Conservation (phyloP, 768 basidiomycete species). For the Tricholoma furcatifolium region DNA sequence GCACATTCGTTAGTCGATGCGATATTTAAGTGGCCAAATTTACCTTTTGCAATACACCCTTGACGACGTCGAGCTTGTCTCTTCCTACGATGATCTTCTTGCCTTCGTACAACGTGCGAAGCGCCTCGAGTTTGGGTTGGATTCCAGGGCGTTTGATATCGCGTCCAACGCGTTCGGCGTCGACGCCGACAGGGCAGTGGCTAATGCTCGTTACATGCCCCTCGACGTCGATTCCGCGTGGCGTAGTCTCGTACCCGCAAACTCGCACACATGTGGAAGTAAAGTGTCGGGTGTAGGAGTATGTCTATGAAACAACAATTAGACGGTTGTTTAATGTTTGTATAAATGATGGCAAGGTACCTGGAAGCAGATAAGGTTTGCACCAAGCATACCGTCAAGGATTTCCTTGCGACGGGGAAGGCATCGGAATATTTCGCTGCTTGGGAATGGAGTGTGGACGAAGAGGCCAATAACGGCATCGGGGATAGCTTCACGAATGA, state of each 20-base stretch:
- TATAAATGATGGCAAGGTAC: constrained; percentile 21
- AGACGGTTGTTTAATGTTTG: neutral
- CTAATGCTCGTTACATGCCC: constrained; percentile 81
- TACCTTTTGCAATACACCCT: constrained; percentile 95
- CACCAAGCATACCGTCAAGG: constrained; percentile 96
- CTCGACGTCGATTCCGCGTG: constrained; percentile 76
- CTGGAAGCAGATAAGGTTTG: constrained; percentile 96
- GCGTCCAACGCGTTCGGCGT: constrained; percentile 82
- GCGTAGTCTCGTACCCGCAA: constrained; percentile 87
- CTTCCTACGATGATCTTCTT: constrained; percentile 99
- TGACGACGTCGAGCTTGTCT: constrained; percentile 98
- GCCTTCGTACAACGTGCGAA: constrained; percentile 82
- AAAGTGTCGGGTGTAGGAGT: constrained; percentile 95
- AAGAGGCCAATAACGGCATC: constrained; percentile 85
- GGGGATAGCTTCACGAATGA: constrained; percentile 71
- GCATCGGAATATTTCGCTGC: constrained; percentile 93
- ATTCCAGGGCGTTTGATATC: constrained; percentile 83
- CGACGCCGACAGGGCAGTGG: constrained; percentile 95
- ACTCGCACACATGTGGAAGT: constrained; percentile 93
- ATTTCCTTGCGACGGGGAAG: constrained; percentile 91
- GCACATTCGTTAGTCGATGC: neutral
- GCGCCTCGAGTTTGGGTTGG: constrained; percentile 84
- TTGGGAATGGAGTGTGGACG: constrained; percentile 97
- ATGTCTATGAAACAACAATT: constrained; percentile 48
- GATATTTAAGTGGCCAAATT: neutral